These are phyloP conservation scores for Sphaerulina populicola DNA, from an alignment of 2,329 filamentous ascomycete genomes.

Conservation along the genomic window DNA sequence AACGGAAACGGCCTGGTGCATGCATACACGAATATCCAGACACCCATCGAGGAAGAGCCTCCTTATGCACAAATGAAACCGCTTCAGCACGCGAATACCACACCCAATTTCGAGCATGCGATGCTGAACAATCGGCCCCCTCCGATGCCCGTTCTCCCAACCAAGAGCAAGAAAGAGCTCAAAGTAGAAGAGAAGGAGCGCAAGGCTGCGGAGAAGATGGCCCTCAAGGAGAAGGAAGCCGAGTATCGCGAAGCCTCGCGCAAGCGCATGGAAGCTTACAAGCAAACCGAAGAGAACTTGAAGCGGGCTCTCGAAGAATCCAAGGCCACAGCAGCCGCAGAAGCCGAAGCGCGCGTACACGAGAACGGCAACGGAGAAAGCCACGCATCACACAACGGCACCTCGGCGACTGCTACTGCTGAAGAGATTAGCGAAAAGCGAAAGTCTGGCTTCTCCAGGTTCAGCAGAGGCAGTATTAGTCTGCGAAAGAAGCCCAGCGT, in stretches of 20 bases:
- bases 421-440: conserved; percentile 32
- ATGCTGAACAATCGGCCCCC: conserved; percentile 29
- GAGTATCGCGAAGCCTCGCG: conserved; percentile 30
- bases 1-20: conserved; percentile 28
- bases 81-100: conserved; percentile 59
- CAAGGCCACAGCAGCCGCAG: conserved; percentile 53
- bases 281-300: conserved; percentile 55
- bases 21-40: conserved; percentile 21
- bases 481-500: conserved; percentile 7
- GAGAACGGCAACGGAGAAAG: conserved; percentile 19
- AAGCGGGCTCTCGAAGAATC: conserved; percentile 58
- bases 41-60: conserved; percentile 10
- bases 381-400: neutral
- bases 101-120: conserved; percentile 38
- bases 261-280: conserved; percentile 48
- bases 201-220: conserved; percentile 51
- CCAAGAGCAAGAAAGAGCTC: conserved; percentile 60
- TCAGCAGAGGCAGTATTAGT: conserved; percentile 5
- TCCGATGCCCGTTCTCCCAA: conserved; percentile 44
- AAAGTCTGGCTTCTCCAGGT: conserved; percentile 4
- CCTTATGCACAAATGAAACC: conserved; percentile 41
- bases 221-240: conserved; percentile 41
- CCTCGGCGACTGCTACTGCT: neutral
- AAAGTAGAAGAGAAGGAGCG: conserved; percentile 51
- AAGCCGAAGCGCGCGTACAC: conserved; percentile 31